Conservation (phyloP, 768 basidiomycete species). For the Leccinellum rugosiceps region DNA sequence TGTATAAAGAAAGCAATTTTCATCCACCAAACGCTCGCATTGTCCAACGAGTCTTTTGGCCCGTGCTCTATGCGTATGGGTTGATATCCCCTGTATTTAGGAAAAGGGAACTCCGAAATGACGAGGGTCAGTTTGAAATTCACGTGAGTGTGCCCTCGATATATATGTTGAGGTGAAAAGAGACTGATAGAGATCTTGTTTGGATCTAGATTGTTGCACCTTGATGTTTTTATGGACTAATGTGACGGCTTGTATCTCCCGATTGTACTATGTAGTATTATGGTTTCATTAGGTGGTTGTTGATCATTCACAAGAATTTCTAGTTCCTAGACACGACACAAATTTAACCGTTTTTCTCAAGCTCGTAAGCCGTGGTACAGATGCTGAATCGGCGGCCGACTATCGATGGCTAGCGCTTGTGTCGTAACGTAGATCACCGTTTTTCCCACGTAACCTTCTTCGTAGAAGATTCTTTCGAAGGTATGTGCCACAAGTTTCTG, state of each 20-base stretch:
- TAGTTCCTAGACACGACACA: not conserved
- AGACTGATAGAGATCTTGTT: not conserved
- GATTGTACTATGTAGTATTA: constrained; percentile 3
- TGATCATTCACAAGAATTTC: not conserved
- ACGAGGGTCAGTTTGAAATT: not conserved
- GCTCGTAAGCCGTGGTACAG: not conserved
- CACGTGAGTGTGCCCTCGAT: constrained; percentile 5
- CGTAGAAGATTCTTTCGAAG: constrained; percentile 13
- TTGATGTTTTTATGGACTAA: not conserved
- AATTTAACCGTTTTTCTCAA: not conserved
- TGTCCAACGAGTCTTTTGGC: constrained; percentile 20
- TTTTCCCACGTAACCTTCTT: constrained; percentile 10
- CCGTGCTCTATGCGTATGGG: constrained; percentile 11
- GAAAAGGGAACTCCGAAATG: not conserved
- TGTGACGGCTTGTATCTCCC: not conserved
- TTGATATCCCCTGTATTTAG: not conserved
- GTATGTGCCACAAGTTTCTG: constrained; percentile 8
- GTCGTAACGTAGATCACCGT: not conserved
- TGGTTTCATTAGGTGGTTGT: not conserved
- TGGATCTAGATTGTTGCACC: not conserved
- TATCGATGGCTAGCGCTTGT: not conserved
- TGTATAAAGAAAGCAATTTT: constrained; percentile 35
- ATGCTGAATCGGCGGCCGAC: not conserved
- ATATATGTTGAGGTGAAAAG: not conserved
- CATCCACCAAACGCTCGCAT: not conserved